Evolutionary conservation across 768 basidiomycete genomes (phyloP).

Genomic region (Podaxis mareebaensis): DNA sequence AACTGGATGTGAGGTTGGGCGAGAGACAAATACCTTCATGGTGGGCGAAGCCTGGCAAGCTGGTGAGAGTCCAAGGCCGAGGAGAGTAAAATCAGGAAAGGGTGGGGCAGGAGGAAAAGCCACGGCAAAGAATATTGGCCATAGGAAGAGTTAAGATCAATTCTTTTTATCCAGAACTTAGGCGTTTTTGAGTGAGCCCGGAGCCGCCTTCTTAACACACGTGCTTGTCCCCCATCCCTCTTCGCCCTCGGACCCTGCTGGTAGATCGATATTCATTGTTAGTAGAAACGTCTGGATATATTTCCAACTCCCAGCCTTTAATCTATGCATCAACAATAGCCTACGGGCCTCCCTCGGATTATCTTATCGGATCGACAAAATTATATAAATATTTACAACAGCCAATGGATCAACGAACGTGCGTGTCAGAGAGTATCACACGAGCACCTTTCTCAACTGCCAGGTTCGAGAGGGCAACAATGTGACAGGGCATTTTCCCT

Average conservation of each 20-base stretch:
- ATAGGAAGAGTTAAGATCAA: slow-evolving; percentile 4
- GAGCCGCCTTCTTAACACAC: slow-evolving; percentile 14
- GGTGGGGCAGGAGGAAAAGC: not conserved
- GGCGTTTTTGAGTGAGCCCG: not conserved
- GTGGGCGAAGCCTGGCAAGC: slow-evolving; percentile 2
- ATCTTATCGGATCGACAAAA: slow-evolving; percentile 19
- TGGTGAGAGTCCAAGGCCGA: not conserved
- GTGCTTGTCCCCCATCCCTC: slow-evolving; percentile 9
- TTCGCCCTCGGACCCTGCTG: not conserved
- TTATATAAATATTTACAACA: slow-evolving; percentile 23
- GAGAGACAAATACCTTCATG: slow-evolving; percentile 35
- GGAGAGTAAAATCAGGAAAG: slow-evolving; percentile 1
- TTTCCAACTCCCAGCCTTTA: not conserved
- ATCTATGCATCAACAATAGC: not conserved
- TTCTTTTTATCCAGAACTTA: not conserved
- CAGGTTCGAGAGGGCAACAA: slow-evolving; percentile 72
- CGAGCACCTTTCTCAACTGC: slow-evolving; percentile 85
- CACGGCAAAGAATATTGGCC: not conserved
- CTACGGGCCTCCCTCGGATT: not conserved
- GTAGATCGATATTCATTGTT: not conserved
- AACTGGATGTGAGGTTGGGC: slow-evolving; percentile 1
- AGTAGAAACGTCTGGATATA: not conserved
- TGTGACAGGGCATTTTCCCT: slow-evolving; percentile 86
- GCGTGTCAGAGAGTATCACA: slow-evolving; percentile 49
- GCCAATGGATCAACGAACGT: slow-evolving; percentile 45